phyloP scores from a whole-genome alignment of 176 grass and related monocot species.

The Avena atlantica region DNA sequence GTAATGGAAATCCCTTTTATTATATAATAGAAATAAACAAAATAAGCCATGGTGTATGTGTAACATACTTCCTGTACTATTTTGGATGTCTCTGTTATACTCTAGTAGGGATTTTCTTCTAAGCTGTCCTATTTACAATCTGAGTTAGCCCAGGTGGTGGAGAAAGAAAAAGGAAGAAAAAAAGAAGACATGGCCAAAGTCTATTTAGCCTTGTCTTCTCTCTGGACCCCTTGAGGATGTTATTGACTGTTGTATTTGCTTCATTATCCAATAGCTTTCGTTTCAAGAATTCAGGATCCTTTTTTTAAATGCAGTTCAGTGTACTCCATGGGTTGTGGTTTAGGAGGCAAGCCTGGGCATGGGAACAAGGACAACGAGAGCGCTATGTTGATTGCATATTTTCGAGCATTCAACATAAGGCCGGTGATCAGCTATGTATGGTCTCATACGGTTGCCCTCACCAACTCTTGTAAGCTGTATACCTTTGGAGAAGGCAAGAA shows the following conservation, averaged over 20 bases:
- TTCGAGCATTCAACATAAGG: conserved; percentile 35
- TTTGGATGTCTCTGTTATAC: no score
- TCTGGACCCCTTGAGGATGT: conserved; percentile 51
- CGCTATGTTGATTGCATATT: conserved; percentile 46
- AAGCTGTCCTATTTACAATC: no score
- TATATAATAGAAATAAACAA: no score
- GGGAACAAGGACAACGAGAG: conserved; percentile 30
- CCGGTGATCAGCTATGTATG: not conserved
- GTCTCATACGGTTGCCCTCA: conserved; percentile 54
- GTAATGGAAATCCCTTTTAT: no score
- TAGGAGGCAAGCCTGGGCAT: conserved; percentile 73
- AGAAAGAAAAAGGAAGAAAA: no score
- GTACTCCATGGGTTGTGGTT: conserved; percentile 67
- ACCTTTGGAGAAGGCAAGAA: conserved; percentile 46
- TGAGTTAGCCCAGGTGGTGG: no score
- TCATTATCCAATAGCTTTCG: not conserved
- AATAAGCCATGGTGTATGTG: no score
- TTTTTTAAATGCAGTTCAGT: conserved; percentile 52
- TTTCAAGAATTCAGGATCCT: not conserved
- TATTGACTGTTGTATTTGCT: not conserved
- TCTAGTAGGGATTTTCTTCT: no score
- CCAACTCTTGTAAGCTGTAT: conserved; percentile 60
- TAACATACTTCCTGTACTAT: no score
- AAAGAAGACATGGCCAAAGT: no score
- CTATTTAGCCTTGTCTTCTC: conserved; percentile 41